Percentiles rank a stretch among this genome's conserved stretches.
Evolutionary conservation across 257 asterid genomes (phyloP).

Genomic region (Plantago ovata): DNA sequence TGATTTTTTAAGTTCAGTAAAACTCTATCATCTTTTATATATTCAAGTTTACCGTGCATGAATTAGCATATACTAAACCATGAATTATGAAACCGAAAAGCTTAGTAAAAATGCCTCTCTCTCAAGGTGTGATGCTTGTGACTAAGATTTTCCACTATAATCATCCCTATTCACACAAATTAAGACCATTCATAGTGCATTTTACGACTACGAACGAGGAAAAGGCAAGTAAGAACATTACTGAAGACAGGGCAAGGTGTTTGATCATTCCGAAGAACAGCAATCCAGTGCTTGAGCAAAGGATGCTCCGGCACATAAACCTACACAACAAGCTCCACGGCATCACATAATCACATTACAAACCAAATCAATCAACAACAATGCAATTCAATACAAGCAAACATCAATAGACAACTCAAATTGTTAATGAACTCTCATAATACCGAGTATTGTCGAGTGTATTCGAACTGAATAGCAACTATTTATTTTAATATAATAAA

Average conservation of each 20-base stretch:
- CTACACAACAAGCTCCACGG: conserved; percentile 28
- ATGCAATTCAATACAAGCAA: background rate
- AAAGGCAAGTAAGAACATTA: conserved; percentile 14
- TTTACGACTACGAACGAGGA: background rate
- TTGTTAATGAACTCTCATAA: too few species aligned
- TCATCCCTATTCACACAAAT: background rate
- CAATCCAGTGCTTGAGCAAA: conserved; percentile 92
- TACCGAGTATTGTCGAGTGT: too few species aligned
- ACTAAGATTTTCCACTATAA: background rate
- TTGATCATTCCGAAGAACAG: conserved; percentile 88
- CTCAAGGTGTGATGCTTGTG: too few species aligned
- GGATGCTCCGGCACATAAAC: conserved; percentile 98
- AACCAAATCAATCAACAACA: conserved; percentile 8
- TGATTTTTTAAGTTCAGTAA: too few species aligned
- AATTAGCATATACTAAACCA: too few species aligned
- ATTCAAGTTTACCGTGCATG: too few species aligned
- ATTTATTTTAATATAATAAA: too few species aligned
- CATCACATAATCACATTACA: conserved; percentile 6
- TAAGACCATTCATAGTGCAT: background rate
- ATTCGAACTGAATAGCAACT: too few species aligned
- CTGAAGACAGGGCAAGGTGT: conserved; percentile 85
- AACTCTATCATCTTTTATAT: too few species aligned
- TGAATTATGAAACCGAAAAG: too few species aligned
- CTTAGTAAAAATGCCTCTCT: too few species aligned
- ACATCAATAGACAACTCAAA: background rate